A percentile compares a stretch with the other conserved stretches of the same genome.
phyloP scores from a whole-genome alignment of 2,329 filamentous ascomycete species.

The Dactylellina cionopaga region DNA sequence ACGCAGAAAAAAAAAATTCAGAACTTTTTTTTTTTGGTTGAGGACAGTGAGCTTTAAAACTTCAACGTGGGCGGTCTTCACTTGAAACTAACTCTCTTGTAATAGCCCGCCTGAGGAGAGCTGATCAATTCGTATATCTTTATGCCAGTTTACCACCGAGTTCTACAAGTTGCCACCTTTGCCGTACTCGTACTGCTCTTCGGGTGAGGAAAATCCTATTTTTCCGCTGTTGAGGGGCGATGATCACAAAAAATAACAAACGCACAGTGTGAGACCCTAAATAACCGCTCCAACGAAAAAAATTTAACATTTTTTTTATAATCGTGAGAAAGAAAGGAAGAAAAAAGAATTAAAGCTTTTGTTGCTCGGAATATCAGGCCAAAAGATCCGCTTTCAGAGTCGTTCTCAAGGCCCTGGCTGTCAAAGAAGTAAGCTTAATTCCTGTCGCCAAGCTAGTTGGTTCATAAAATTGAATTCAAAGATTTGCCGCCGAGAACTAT shows the following conservation, averaged over 20 bases:
- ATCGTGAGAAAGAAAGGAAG: background rate
- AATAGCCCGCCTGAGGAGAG: background rate
- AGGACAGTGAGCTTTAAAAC: too few relatives aligned
- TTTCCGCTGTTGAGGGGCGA: constrained; percentile 9
- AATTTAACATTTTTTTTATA: constrained; percentile 4
- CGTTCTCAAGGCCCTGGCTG: constrained; percentile 11
- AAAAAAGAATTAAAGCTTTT: too few relatives aligned
- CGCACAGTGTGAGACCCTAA: background rate
- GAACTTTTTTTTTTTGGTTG: constrained; percentile 46
- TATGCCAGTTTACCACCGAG: background rate
- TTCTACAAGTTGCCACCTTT: constrained; percentile 4
- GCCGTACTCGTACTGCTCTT: background rate
- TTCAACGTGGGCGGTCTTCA: constrained; percentile 9
- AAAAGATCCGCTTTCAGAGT: constrained; percentile 45
- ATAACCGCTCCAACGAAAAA: constrained; percentile 4
- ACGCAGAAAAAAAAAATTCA: constrained; percentile 43
- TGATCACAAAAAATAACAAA: constrained; percentile 9
- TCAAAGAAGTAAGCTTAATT: constrained; percentile 34
- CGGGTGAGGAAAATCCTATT: constrained; percentile 28
- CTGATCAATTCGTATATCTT: background rate
- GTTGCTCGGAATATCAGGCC: constrained; percentile 23
- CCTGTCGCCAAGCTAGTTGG: background rate
- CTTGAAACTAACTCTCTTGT: background rate
- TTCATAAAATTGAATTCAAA: constrained; percentile 1
- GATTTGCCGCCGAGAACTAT: constrained; percentile 34